Evolutionary conservation across 2,329 filamentous ascomycete species (phyloP).

Genomic region (Fusarium annulatum): DNA sequence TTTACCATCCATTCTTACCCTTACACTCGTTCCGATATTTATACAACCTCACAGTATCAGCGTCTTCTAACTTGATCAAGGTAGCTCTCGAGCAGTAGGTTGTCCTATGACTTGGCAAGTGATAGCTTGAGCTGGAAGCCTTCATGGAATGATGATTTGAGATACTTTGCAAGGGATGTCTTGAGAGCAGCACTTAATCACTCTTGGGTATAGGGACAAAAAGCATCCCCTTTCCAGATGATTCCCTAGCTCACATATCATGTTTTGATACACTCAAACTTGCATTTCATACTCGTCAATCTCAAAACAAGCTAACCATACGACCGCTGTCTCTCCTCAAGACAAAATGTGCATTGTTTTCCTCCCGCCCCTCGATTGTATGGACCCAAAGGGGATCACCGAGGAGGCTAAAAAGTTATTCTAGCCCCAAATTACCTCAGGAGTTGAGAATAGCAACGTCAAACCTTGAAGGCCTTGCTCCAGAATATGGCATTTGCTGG

Average conservation of each 20-base stretch:
- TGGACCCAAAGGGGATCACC: background rate
- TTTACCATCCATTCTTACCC: background rate
- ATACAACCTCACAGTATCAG: background rate
- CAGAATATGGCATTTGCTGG: background rate
- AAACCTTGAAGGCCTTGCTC: background rate
- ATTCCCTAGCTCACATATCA: background rate
- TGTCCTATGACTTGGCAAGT: background rate
- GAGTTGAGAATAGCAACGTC: background rate
- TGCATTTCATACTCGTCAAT: background rate
- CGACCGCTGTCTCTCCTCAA: background rate
- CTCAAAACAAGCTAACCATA: background rate
- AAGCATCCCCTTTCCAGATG: background rate
- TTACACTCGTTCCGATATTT: background rate
- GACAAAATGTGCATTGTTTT: background rate
- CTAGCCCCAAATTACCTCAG: background rate
- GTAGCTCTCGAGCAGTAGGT: rapidly evolving
- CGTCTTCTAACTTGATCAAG: background rate
- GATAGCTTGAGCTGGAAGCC: background rate
- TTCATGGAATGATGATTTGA: background rate
- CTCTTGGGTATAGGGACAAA: background rate
- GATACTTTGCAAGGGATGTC: background rate
- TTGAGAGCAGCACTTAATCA: background rate
- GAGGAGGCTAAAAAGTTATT: background rate
- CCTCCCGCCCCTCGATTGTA: background rate
- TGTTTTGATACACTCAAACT: background rate